Conservation (phyloP, 1,284 basidiomycete species). For the Rhizopogon parksii region DNA sequence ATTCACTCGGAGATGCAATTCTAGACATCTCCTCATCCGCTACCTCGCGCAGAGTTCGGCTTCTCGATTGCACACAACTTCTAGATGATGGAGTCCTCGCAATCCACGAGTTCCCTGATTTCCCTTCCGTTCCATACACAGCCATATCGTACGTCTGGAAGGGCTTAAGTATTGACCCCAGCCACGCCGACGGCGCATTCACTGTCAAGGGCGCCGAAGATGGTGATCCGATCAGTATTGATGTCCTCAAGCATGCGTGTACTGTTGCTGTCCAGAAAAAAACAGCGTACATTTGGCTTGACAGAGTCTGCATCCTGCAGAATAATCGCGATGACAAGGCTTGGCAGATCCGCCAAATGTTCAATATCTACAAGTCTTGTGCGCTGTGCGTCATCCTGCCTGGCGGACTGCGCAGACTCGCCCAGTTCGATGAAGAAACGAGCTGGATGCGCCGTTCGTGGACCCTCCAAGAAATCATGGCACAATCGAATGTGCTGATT, state of each 20-base stretch:
- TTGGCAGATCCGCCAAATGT: conserved; percentile 10
- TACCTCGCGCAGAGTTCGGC: neutral
- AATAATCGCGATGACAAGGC: conserved; percentile 4
- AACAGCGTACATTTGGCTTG: conserved; percentile 8
- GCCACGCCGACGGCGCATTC: neutral
- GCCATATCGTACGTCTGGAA: conserved; percentile 1
- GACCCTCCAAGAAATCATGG: conserved; percentile 10
- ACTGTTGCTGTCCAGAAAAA: neutral
- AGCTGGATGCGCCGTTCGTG: conserved; percentile 8
- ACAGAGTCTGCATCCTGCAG: conserved; percentile 9
- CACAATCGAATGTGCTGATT: neutral
- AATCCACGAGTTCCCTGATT: neutral
- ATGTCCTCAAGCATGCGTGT: neutral
- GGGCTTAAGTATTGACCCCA: neutral
- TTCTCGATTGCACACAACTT: neutral
- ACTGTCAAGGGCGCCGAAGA: neutral
- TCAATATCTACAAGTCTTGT: conserved; percentile 5
- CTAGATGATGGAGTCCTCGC: neutral
- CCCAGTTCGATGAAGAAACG: conserved; percentile 1
- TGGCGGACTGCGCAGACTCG: conserved; percentile 7
- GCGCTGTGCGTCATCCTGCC: conserved; percentile 7
- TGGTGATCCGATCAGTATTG: neutral
- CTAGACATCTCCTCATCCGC: neutral
- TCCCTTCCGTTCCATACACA: neutral
- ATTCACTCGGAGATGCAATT: neutral